Evolutionary conservation across 371 early-diverging fungal genomes (phyloP).

Genomic region (Choanephora cucurbitarum): DNA sequence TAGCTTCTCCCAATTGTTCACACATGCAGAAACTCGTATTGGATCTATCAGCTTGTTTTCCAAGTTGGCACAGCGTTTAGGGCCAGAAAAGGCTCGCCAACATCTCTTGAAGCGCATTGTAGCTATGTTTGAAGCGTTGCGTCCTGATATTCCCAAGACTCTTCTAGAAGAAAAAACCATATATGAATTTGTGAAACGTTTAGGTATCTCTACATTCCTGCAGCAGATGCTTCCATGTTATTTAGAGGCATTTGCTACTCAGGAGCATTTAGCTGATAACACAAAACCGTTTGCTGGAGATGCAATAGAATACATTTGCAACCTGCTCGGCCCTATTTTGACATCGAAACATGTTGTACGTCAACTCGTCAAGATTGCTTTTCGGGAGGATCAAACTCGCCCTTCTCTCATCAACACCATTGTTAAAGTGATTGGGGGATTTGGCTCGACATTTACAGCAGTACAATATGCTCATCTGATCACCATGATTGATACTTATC

Average conservation of each 20-base stretch:
- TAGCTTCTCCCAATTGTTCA: slow-evolving; percentile 58
- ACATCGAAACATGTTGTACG: slow-evolving; percentile 66
- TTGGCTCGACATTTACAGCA: slow-evolving; percentile 67
- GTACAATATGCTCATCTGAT: slow-evolving; percentile 64
- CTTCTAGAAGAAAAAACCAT: slow-evolving; percentile 48
- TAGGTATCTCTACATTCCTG: slow-evolving; percentile 58
- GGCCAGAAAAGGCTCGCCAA: slow-evolving; percentile 54
- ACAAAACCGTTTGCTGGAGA: slow-evolving; percentile 41
- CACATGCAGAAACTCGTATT: slow-evolving; percentile 53
- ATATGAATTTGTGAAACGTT: slow-evolving; percentile 54
- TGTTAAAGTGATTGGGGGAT: slow-evolving; percentile 51
- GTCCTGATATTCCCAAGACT: slow-evolving; percentile 55
- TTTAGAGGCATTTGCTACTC: slow-evolving; percentile 55
- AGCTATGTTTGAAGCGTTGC: slow-evolving; percentile 64
- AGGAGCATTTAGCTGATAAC: slow-evolving; percentile 7
- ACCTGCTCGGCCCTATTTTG: slow-evolving; percentile 57
- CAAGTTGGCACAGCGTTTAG: slow-evolving; percentile 60
- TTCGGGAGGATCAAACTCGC: slow-evolving; percentile 50
- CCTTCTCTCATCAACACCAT: slow-evolving; percentile 46
- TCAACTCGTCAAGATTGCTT: slow-evolving; percentile 58
- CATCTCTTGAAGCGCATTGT: slow-evolving; percentile 61
- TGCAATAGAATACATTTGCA: slow-evolving; percentile 55
- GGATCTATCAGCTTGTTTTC: slow-evolving; percentile 59
- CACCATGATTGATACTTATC: slow-evolving; percentile 44
- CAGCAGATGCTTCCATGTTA: slow-evolving; percentile 67